These are phyloP conservation scores for Parietaria judaica DNA, from an alignment of 306 rosid species.

Conservation along the genomic window DNA sequence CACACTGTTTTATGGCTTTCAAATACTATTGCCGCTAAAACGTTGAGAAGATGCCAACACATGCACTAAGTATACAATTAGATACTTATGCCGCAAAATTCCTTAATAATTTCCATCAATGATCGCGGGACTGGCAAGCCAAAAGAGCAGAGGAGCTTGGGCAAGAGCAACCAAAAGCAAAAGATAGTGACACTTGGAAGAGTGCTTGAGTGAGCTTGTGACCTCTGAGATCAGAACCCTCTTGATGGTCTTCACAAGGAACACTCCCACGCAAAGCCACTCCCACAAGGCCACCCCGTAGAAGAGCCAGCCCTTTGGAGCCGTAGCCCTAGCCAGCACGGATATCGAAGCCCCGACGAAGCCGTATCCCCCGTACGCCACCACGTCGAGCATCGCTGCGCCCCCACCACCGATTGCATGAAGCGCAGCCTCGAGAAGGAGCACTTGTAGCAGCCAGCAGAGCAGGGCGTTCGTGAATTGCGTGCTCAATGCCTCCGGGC, in stretches of 20 bases:
- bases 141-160: conserved; percentile 45
- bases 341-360: conserved; percentile 45
- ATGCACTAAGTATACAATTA: neutral
- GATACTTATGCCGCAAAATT: neutral
- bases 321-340: conserved; percentile 47
- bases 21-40: no score
- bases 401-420: conserved; percentile 51
- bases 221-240: conserved; percentile 51
- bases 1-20: no score
- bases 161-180: conserved; percentile 53
- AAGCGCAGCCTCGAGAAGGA: conserved; percentile 46
- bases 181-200: conserved; percentile 57
- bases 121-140: conserved; percentile 7
- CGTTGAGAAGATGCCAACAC: no score
- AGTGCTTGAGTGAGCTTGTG: conserved; percentile 41
- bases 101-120: neutral
- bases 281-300: conserved; percentile 47
- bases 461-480: conserved; percentile 57
- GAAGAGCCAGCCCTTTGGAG: conserved; percentile 7
- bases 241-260: conserved; percentile 61
- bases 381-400: conserved; percentile 52
- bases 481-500: conserved; percentile 67
- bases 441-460: conserved; percentile 59
- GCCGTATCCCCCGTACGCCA: conserved; percentile 54
- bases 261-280: conserved; percentile 63